These are phyloP conservation scores for Ustilago sp. DNA, from an alignment of 1,284 basidiomycete species.

Conservation along the genomic window DNA sequence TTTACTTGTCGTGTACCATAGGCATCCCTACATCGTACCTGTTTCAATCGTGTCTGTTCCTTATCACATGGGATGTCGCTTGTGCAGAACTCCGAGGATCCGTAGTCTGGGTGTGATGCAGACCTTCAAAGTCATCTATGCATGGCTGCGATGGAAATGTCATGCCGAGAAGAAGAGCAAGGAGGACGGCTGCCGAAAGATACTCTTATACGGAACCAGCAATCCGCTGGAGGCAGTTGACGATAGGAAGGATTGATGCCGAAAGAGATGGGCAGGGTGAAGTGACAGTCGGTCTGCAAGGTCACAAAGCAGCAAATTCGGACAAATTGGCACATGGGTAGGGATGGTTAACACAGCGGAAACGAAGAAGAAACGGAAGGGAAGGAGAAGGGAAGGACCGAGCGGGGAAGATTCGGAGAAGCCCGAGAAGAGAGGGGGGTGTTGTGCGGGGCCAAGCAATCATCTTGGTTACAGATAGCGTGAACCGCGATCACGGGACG, in stretches of 20 bases:
- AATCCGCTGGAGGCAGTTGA: neutral
- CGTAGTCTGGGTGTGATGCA: slow-evolving; percentile 10
- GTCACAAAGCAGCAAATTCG: slow-evolving; percentile 14
- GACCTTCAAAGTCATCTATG: neutral
- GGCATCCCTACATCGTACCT: slow-evolving; percentile 1
- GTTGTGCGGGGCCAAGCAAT: slow-evolving; percentile 43
- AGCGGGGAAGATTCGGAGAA: slow-evolving; percentile 40
- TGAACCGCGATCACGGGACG: neutral
- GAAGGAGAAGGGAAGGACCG: neutral
- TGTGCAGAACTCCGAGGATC: slow-evolving; percentile 14
- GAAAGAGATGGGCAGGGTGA: neutral
- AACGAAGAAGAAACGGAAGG: neutral
- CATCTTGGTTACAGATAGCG: slow-evolving; percentile 30
- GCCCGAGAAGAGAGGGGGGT: slow-evolving; percentile 14
- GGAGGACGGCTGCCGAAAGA: neutral
- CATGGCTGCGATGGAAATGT: neutral
- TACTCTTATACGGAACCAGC: neutral
- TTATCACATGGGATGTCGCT: slow-evolving; percentile 15
- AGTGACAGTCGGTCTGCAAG: slow-evolving; percentile 9
- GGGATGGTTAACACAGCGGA: neutral
- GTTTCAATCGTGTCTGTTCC: neutral
- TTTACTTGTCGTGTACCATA: neutral
- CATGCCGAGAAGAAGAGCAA: neutral
- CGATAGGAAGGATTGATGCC: slow-evolving; percentile 1
- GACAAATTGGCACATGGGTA: neutral